A percentile compares a stretch with the other conserved stretches of the same genome.
Evolutionary conservation across 441 rosid genomes (phyloP).

Genomic region (Brassica hybrid): DNA sequence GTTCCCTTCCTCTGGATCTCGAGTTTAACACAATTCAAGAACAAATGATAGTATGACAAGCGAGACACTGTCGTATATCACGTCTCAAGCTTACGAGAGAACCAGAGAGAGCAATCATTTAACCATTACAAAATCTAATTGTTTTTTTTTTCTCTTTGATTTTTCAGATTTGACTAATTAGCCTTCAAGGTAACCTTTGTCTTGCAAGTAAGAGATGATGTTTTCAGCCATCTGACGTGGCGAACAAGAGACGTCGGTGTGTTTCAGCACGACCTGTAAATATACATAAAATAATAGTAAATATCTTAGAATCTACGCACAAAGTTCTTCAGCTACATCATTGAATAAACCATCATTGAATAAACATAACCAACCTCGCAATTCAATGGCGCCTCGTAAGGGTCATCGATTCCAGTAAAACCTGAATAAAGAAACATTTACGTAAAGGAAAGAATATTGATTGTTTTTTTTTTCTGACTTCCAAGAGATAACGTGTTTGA

Average conservation of each 20-base stretch:
- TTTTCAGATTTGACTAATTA: constrained; percentile 32
- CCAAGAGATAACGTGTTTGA: background rate
- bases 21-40: constrained; percentile 24
- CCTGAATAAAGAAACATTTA: constrained; percentile 43
- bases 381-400: constrained; percentile 67
- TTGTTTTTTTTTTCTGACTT: no score
- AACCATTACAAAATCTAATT: background rate
- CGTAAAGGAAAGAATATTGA: no score
- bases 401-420: constrained; percentile 78
- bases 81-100: constrained; percentile 32
- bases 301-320: background rate
- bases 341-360: background rate
- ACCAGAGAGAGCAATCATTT: constrained; percentile 18
- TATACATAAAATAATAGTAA: background rate
- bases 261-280: constrained; percentile 62
- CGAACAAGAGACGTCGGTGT: constrained; percentile 48
- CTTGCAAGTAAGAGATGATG: no score
- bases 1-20: background rate
- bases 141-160: background rate
- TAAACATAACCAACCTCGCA: constrained; percentile 58
- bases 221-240: no score
- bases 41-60: constrained; percentile 27
- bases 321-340: background rate
- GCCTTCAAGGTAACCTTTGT: constrained; percentile 63
- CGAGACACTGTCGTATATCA: constrained; percentile 21